Conservation (phyloP, 352 stramenopile genomes). For the Phytophthora parvispora region DNA sequence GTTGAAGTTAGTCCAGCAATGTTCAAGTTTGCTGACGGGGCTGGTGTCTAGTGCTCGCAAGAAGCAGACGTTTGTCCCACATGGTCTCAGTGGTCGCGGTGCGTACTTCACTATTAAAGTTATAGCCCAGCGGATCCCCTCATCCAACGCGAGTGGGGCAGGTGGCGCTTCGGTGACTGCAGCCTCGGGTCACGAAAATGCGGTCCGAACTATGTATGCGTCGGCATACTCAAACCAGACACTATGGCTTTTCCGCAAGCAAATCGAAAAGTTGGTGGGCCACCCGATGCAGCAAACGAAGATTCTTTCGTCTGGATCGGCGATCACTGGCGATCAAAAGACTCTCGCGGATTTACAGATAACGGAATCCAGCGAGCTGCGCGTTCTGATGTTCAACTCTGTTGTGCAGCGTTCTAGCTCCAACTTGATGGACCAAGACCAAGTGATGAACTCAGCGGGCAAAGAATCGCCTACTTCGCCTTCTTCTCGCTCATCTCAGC, state of each 20-base stretch:
- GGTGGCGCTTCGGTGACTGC: constrained; percentile 18
- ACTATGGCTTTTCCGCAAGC: constrained; percentile 73
- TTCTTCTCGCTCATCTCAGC: constrained; percentile 30
- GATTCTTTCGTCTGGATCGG: constrained; percentile 73
- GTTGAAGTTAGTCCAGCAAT: constrained; percentile 83
- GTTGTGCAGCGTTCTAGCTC: constrained; percentile 66
- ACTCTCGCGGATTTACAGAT: constrained; percentile 86
- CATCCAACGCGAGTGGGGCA: constrained; percentile 40
- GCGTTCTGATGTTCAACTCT: constrained; percentile 87
- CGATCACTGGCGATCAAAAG: constrained; percentile 84
- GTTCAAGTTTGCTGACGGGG: constrained; percentile 75
- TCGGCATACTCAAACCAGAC: constrained; percentile 86
- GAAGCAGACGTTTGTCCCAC: constrained; percentile 63
- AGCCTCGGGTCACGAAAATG: constrained; percentile 51
- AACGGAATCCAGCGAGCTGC: constrained; percentile 78
- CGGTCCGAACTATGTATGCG: constrained; percentile 65
- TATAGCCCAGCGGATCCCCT: constrained; percentile 82
- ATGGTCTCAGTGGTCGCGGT: constrained; percentile 78
- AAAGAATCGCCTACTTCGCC: constrained; percentile 25
- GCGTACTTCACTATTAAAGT: constrained; percentile 86
- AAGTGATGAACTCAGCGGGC: constrained; percentile 34
- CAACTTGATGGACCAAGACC: constrained; percentile 47
- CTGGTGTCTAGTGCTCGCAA: constrained; percentile 66
- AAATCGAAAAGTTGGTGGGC: constrained; percentile 74
- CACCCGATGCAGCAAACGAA: constrained; percentile 89